Conservation (phyloP, 148 eudicot genomes). For the Polygonum aviculare region DNA sequence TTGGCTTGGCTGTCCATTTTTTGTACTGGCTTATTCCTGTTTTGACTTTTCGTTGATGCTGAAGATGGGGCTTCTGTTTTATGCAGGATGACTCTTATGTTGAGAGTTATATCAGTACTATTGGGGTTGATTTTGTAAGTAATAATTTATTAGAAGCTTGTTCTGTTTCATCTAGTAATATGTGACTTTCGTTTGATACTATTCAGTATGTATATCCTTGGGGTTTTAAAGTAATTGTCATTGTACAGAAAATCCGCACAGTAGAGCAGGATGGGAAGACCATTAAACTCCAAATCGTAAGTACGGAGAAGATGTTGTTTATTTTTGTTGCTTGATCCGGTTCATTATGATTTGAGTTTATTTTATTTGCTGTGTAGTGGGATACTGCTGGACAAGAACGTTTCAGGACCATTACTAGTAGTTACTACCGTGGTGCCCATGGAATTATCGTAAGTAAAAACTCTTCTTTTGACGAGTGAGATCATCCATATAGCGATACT, state of each 20-base stretch:
- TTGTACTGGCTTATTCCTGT: not conserved
- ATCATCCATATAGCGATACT: not conserved
- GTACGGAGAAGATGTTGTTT: slow-evolving; percentile 2
- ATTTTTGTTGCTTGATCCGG: not conserved
- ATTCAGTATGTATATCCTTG: not conserved
- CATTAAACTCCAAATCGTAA: slow-evolving; percentile 43
- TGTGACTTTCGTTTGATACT: not conserved
- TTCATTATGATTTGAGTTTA: not conserved
- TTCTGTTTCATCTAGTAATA: not conserved
- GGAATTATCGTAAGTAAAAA: slow-evolving; percentile 32
- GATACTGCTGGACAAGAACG: slow-evolving; percentile 48
- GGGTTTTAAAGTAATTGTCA: not conserved
- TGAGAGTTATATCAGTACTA: slow-evolving; percentile 41
- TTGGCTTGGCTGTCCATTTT: not conserved
- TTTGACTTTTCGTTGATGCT: slow-evolving; percentile 5
- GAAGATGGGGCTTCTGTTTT: slow-evolving; percentile 7
- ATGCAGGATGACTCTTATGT: slow-evolving; percentile 39
- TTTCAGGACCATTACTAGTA: slow-evolving; percentile 38
- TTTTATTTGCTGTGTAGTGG: slow-evolving; percentile 20
- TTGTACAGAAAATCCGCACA: slow-evolving; percentile 37
- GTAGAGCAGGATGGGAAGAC: slow-evolving; percentile 44
- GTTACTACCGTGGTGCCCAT: slow-evolving; percentile 45
- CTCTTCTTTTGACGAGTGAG: not conserved
- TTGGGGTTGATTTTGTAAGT: slow-evolving; percentile 43
- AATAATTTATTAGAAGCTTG: not conserved